Base-by-base conservation (phyloP, 306 rosid species). In the Oemleria cerasiformis region DNA sequence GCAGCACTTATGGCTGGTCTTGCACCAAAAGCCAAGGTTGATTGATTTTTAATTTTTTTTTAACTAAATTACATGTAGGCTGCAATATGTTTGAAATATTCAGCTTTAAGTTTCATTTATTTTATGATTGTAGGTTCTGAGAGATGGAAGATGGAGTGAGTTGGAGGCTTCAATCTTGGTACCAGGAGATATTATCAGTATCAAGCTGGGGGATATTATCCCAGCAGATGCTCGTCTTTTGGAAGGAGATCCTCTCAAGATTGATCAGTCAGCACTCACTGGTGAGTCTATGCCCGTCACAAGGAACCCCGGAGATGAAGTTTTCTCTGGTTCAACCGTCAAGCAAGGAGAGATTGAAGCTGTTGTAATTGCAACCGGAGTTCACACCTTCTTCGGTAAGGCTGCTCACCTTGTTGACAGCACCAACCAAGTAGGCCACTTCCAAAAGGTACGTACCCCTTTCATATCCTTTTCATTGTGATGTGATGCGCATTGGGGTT, bases 271-370 rank as follows among this genome's bases (percentile, higher is more conserved):
- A 34, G 92, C 98, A 48, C 95, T 92, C 67, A 92, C 98, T 0
- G 98, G 98, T 10, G 98, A 92, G 75, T 90, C 98, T 19, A 70
- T 92, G 79, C 98, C 98, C 0, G 87, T 71, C 23, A 74, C 90
- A 0, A 88, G 41, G 77, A 4, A 17, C 47, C 54, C 98, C 0
- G 91, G 88, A 5, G 88, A 90, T 53, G 96, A 90, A 79, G 86
- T 88, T 76, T 92, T 84, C 85, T 92, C 98, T 0, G 97, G 98
- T 10, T 92, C 98, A 72, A 92, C 98, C 0, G 98, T 90, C 14
- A 90, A 92, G 76, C 98, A 92, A 80, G 98, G 97, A 47, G 98
- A 92, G 84, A 45, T 92, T 48, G 97, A 92, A 83, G 98, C 98
- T 17, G 67, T 92, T 75, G 97, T 92, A 2, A 88, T 90, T n/a